Evolutionary conservation across 2,329 filamentous ascomycete genomes (phyloP).

Genomic region (Didymella pomorum): DNA sequence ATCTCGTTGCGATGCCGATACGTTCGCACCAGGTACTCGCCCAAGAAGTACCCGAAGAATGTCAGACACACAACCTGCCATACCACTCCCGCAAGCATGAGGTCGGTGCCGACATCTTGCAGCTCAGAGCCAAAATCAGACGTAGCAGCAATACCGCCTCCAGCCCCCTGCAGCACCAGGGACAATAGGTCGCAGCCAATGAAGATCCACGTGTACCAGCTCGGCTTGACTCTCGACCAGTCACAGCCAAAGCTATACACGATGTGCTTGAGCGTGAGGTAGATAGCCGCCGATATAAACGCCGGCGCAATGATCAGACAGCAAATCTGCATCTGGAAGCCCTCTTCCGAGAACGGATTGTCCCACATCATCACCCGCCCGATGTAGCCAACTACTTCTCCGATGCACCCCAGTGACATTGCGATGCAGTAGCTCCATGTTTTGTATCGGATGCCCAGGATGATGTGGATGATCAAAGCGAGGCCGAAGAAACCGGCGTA

Average conservation of each 20-base stretch:
- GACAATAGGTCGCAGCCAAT: constrained; percentile 64
- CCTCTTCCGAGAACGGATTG: constrained; percentile 60
- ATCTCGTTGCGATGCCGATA: constrained; percentile 29
- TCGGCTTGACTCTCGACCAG: constrained; percentile 35
- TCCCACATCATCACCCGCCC: constrained; percentile 62
- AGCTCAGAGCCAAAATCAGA: constrained; percentile 50
- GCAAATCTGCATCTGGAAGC: constrained; percentile 62
- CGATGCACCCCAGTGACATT: constrained; percentile 56
- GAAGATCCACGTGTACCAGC: constrained; percentile 65
- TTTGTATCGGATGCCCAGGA: constrained; percentile 58
- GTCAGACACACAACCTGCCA: constrained; percentile 63
- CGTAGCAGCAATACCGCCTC: constrained; percentile 48
- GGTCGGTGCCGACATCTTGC: constrained; percentile 57
- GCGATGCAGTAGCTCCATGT: constrained; percentile 64
- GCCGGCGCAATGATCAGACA: constrained; percentile 65
- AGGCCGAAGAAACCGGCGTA: constrained; percentile 61
- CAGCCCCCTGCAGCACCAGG: constrained; percentile 64
- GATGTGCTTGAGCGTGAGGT: constrained; percentile 63
- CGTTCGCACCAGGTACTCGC: constrained; percentile 44
- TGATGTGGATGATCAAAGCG: constrained; percentile 58
- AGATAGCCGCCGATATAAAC: constrained; percentile 63
- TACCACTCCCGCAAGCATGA: constrained; percentile 65
- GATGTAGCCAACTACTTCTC: constrained; percentile 64
- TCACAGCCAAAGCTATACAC: constrained; percentile 59
- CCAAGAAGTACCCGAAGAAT: constrained; percentile 55